Conservation (phyloP, 257 asterid species). For the Solanum rostratum region DNA sequence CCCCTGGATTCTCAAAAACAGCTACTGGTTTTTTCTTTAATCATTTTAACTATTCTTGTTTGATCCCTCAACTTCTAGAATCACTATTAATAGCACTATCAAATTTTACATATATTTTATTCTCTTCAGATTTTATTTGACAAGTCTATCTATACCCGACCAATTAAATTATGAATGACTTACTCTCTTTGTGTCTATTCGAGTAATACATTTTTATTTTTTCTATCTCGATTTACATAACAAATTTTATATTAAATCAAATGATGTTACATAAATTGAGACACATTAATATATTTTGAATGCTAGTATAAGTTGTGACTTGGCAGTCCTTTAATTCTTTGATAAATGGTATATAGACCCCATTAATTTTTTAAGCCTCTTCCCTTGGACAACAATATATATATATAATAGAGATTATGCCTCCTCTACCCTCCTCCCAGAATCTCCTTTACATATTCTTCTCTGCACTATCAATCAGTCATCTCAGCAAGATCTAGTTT, state of each 20-base stretch:
- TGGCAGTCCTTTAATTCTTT: not conserved
- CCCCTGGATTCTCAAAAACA: constrained; percentile 24
- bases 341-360: not conserved
- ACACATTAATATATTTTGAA: no score
- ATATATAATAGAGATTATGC: constrained; percentile 15
- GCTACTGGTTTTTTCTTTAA: constrained; percentile 2
- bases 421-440: constrained; percentile 6
- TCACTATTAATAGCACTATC: not conserved
- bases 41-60: not conserved
- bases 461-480: not conserved
- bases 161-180: not conserved
- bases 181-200: no score
- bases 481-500: not conserved
- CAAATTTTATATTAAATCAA: no score
- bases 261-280: not conserved
- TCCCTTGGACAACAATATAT: not conserved
- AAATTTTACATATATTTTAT: not conserved
- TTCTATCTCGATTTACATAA: no score
- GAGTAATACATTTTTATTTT: not conserved
- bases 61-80: not conserved
- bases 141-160: not conserved
- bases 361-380: not conserved
- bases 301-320: not conserved
- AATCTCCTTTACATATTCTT: constrained; percentile 2
- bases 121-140: no score